Evolutionary conservation across 768 basidiomycete species (phyloP), one percentile per base, ranked within the genome.

Genomic region (Lactarius sanguifluus): DNA sequence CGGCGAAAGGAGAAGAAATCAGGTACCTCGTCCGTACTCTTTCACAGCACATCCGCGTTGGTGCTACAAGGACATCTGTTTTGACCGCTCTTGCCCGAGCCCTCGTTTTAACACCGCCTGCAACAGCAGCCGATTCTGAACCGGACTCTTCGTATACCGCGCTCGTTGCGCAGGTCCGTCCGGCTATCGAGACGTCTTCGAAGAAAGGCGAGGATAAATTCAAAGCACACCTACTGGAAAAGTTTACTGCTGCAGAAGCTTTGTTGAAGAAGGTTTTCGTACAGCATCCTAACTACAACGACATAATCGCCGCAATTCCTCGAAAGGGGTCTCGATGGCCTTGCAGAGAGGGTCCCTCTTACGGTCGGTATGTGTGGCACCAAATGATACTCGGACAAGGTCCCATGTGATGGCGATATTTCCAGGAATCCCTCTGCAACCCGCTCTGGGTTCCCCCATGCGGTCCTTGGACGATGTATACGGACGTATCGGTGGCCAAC

Each of bases 391-490:
- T 52, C 34, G 41, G 41, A 56, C 57, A 36, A 34, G 38, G 62
- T 63, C 23, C 66, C 25, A 41, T 45, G 62, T 69, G 67, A 64
- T 70, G 68, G 52, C 55, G 36, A 28, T 18, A 20, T n/a, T 38
- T 76, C 25, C 63, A 85, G 92, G 92, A 3, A 85, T 92, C 2
- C 95, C 95, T 5, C 77, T 97, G 34, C 88, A 88, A 71, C 93
- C 93, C 7, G 91, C 93, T 70, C 81, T 97, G 20, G 95, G 95
- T 13, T 90, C 90, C 7, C 94, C 94, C 43, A 88, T 86, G 54
- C 86, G 93, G 32, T 94, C 93, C 30, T 79, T 97, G 50, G 82
- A 87, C 47, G 92, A 94, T 70, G 85, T 96, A n/a, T 94, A 92
- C 72, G 83, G 85, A 55, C 82, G 87, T 8, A 77, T 94, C 23